Conservation (phyloP, 495 filamentous ascomycete species). For the Poronia punctata region DNA sequence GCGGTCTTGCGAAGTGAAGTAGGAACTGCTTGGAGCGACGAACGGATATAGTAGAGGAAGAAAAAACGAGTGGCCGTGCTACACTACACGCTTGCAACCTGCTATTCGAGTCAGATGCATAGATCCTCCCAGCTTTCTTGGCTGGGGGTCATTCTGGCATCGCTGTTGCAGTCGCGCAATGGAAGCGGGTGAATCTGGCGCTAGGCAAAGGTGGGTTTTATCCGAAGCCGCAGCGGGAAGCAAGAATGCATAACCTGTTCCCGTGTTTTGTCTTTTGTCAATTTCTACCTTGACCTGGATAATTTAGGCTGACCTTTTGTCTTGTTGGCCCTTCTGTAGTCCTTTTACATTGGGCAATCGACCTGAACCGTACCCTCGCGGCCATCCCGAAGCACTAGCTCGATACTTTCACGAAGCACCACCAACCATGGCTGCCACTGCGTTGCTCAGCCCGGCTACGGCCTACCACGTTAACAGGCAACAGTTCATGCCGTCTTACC, state of each 20-base stretch:
- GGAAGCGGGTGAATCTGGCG: conserved; percentile 44
- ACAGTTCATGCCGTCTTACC: conserved; percentile 30
- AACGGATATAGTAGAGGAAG: no score
- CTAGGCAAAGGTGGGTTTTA: conserved; percentile 47
- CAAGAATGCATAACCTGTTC: no score
- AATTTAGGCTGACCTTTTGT: conserved; percentile 21
- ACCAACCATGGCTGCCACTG: conserved; percentile 41
- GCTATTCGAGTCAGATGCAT: conserved; percentile 25
- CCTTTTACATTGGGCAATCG: conserved; percentile 18
- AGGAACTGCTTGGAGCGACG: no score
- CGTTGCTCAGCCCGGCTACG: conserved; percentile 39
- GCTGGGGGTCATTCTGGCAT: conserved; percentile 25
- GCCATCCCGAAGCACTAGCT: conserved; percentile 28
- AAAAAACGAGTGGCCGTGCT: no score
- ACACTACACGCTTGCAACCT: conserved; percentile 10
- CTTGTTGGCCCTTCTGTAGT: no score
- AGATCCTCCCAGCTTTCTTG: conserved; percentile 18
- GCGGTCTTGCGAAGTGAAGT: no score
- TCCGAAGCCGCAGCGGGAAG: no score
- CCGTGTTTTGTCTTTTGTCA: no score
- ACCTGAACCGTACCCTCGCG: conserved; percentile 28
- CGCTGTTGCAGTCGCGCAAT: conserved; percentile 38
- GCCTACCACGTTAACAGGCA: conserved; percentile 34
- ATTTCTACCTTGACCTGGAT: background rate
- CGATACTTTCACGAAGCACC: conserved; percentile 30